Evolutionary conservation across 2,329 filamentous ascomycete genomes (phyloP).

Genomic region (Ascocoryne sarcoides): DNA sequence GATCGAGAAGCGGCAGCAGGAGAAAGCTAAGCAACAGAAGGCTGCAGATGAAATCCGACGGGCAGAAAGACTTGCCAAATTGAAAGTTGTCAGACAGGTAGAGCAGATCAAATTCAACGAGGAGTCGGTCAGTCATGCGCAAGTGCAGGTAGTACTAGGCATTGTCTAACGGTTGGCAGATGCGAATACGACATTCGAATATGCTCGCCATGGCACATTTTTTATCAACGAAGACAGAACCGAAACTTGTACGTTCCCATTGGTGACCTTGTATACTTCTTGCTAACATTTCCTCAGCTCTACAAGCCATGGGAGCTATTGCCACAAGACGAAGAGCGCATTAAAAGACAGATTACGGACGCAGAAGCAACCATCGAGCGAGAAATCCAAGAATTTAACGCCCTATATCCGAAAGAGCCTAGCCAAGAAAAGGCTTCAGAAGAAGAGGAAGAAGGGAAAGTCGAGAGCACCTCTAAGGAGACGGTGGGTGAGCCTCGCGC

Average conservation of each 20-base stretch:
- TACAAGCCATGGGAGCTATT: slow-evolving; percentile 78
- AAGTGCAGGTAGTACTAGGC: too few relatives aligned
- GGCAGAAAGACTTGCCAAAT: slow-evolving; percentile 54
- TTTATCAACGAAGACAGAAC: slow-evolving; percentile 61
- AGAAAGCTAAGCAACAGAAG: slow-evolving; percentile 64
- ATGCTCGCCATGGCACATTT: slow-evolving; percentile 64
- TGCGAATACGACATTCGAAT: slow-evolving; percentile 66
- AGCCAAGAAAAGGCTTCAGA: slow-evolving; percentile 10
- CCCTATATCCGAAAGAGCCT: slow-evolving; percentile 32
- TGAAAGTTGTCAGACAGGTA: slow-evolving; percentile 50
- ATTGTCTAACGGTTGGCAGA: slow-evolving; percentile 10
- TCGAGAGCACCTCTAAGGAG: slow-evolving; percentile 28
- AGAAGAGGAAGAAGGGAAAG: slow-evolving; percentile 18
- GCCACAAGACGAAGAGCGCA: slow-evolving; percentile 56
- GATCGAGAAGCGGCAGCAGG: slow-evolving; percentile 74
- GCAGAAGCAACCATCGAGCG: slow-evolving; percentile 53
- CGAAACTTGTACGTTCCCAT: slow-evolving; percentile 69
- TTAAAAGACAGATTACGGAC: slow-evolving; percentile 61
- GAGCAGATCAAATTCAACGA: slow-evolving; percentile 72
- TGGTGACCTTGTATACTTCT: too few relatives aligned
- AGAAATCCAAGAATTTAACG: slow-evolving; percentile 57
- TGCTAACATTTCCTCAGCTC: slow-evolving; percentile 46
- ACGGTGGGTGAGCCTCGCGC: slow-evolving; percentile 37
- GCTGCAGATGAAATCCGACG: slow-evolving; percentile 61
- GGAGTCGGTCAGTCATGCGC: slow-evolving; percentile 60